Percentiles rank a stretch among this genome's conserved stretches.
phyloP scores from a whole-genome alignment of 73 alveolate genomes.

The Symbiodinium pilosum region DNA sequence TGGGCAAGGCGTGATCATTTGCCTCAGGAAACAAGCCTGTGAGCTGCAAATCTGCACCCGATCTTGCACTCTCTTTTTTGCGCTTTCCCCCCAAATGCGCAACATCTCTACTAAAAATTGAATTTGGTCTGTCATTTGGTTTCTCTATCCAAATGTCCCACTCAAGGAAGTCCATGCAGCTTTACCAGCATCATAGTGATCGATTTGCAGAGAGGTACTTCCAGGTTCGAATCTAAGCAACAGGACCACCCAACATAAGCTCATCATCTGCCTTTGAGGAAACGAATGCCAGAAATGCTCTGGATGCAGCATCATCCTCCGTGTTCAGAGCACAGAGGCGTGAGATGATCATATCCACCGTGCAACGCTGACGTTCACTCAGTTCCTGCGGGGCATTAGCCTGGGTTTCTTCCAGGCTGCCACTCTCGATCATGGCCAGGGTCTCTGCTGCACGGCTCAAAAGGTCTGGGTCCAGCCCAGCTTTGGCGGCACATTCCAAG shows the following conservation, averaged over 20 bases:
- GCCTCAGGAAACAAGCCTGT: no score
- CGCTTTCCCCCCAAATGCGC: no score
- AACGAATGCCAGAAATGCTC: conserved; percentile 26
- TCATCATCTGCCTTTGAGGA: conserved; percentile 18
- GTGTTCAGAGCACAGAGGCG: background rate
- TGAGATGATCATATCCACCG: background rate
- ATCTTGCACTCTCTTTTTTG: no score
- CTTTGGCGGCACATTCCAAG: conserved; percentile 84
- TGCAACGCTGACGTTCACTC: background rate
- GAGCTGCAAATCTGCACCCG: no score
- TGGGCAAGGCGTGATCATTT: no score
- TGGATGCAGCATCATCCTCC: conserved; percentile 18
- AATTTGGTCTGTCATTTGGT: no score
- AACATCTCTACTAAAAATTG: no score
- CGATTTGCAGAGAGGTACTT: no score
- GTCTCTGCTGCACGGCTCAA: conserved; percentile 33
- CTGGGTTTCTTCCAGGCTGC: background rate
- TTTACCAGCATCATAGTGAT: no score
- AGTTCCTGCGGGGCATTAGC: background rate
- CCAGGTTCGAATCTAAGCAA: no score
- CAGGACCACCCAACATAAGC: background rate
- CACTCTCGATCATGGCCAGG: background rate
- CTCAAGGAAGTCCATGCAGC: background rate
- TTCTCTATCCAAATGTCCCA: background rate
- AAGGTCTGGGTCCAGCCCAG: conserved; percentile 35